Evolutionary conservation across 768 basidiomycete genomes (phyloP).

Genomic region (Macrolepiota fuliginosa): DNA sequence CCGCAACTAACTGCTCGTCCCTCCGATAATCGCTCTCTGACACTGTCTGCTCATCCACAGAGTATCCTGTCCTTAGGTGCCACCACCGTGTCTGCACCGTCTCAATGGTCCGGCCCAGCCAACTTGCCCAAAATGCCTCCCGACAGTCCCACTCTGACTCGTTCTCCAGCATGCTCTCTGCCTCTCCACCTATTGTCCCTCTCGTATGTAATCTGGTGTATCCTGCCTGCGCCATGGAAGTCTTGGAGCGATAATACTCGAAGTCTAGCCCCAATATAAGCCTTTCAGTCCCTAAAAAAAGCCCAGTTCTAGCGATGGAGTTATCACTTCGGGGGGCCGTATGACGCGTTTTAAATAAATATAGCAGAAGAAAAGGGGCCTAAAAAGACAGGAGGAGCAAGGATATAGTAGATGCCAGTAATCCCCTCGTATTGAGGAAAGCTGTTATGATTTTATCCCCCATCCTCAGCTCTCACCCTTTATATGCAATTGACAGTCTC

Average conservation of each 20-base stretch:
- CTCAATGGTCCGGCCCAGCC: neutral
- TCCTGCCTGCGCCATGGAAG: neutral
- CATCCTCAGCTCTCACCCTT: too few relatives aligned
- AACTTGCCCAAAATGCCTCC: neutral
- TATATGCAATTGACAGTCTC: too few relatives aligned
- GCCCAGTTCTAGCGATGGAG: too few relatives aligned
- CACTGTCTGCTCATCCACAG: neutral
- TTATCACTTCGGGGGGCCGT: too few relatives aligned
- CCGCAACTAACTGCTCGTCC: constrained; percentile 8
- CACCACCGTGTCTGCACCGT: constrained; percentile 9
- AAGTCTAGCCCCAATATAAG: neutral
- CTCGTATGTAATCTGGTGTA: neutral
- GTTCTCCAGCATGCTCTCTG: neutral
- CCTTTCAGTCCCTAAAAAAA: too few relatives aligned
- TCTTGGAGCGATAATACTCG: neutral
- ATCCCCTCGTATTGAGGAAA: too few relatives aligned
- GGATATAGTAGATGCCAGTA: too few relatives aligned
- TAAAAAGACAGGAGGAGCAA: too few relatives aligned
- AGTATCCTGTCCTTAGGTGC: constrained; percentile 4
- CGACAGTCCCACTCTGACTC: neutral
- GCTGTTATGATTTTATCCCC: too few relatives aligned
- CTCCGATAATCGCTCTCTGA: constrained; percentile 9
- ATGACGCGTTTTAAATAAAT: too few relatives aligned
- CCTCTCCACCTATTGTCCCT: neutral
- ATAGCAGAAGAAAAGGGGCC: too few relatives aligned